Percentiles rank a stretch among this genome's conserved stretches.
phyloP scores from a whole-genome alignment of 805 yeast species.

The Nakazawaea wickerhamii region DNA sequence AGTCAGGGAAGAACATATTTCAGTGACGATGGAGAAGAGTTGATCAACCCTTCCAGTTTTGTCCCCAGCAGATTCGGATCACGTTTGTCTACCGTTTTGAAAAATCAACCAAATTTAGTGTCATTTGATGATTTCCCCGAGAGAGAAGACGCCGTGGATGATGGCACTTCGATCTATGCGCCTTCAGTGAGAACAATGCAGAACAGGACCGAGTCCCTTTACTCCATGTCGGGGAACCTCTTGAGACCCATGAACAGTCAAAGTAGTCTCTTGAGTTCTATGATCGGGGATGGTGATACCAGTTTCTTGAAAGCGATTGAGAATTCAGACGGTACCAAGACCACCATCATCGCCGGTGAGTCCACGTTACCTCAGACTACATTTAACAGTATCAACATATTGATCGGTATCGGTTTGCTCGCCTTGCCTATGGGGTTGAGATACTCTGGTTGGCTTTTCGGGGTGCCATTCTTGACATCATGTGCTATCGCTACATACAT shows the following conservation, averaged over 20 bases:
- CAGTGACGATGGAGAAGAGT: conserved; percentile 51
- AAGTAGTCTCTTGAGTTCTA: conserved; percentile 6
- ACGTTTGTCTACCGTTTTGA: conserved; percentile 52
- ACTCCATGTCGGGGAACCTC: conserved; percentile 25
- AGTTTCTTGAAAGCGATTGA: conserved; percentile 60
- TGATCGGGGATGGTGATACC: conserved; percentile 24
- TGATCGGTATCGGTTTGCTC: conserved; percentile 64
- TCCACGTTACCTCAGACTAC: conserved; percentile 71
- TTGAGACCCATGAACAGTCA: conserved; percentile 12
- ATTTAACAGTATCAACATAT: conserved; percentile 59
- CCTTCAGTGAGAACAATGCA: conserved; percentile 19
- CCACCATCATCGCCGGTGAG: conserved; percentile 73
- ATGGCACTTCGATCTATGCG: conserved; percentile 34
- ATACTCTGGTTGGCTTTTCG: conserved; percentile 63
- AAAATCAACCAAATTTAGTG: conserved; percentile 11
- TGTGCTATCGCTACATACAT: conserved; percentile 70
- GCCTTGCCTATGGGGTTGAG: conserved; percentile 62
- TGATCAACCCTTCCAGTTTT: conserved; percentile 62
- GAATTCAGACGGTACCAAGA: conserved; percentile 56
- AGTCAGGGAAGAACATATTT: conserved; percentile 62
- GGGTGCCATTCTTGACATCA: conserved; percentile 48
- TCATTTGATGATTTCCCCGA: conserved; percentile 15
- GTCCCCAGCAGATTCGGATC: conserved; percentile 64
- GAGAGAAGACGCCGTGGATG: conserved; percentile 33
- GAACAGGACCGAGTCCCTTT: conserved; percentile 23